Conservation (phyloP, 83 land plant genomes). For the Picea mariana region DNA sequence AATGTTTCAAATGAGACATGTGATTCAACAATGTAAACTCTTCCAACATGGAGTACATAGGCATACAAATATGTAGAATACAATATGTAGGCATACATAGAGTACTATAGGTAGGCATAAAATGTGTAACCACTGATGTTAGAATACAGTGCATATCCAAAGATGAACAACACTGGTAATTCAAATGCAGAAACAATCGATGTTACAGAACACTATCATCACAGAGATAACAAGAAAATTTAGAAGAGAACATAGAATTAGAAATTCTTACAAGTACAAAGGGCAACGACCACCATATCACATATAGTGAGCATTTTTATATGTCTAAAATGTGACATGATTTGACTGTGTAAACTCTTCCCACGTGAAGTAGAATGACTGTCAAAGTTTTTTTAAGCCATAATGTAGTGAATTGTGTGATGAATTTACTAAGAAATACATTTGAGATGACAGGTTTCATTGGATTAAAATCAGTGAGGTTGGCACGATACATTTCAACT, state of each 20-base stretch:
- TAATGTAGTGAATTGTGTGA: no score
- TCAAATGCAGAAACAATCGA: background rate
- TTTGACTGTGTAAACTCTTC: background rate
- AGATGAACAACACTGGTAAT: background rate
- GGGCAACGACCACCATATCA: background rate
- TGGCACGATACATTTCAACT: background rate
- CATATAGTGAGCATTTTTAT: background rate
- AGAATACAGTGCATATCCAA: background rate
- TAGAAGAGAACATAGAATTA: background rate
- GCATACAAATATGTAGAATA: no score
- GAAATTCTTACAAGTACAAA: no score
- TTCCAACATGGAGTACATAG: background rate
- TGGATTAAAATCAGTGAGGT: background rate
- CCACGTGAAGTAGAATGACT: background rate
- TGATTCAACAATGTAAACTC: background rate
- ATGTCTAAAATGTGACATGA: background rate
- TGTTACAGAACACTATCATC: background rate
- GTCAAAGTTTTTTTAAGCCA: background rate
- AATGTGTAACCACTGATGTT: background rate
- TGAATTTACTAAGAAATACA: no score
- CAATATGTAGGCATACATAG: no score
- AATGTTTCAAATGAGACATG: background rate
- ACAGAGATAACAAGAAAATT: background rate
- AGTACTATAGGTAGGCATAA: no score
- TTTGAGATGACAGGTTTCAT: background rate